Conservation (phyloP, 768 basidiomycete species). For the Dentipellis sp. region DNA sequence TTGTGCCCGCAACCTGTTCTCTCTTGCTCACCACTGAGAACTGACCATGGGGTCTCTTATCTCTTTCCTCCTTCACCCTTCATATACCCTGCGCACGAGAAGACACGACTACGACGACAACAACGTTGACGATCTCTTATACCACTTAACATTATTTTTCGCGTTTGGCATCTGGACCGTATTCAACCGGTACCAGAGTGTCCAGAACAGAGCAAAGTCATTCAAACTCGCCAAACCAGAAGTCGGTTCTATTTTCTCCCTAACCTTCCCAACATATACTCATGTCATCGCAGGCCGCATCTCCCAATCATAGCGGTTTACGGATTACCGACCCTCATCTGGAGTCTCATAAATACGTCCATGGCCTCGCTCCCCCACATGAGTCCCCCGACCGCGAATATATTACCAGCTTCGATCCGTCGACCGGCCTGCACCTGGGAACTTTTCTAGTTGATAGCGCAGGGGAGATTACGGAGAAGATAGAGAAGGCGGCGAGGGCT, state of each 20-base stretch:
- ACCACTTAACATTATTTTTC: conserved; percentile 61
- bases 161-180: conserved; percentile 76
- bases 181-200: conserved; percentile 62
- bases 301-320: conserved; percentile 40
- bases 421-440: conserved; percentile 73
- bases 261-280: not conserved
- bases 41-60: conserved; percentile 19
- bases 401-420: conserved; percentile 89
- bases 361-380: conserved; percentile 42
- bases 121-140: conserved; percentile 44
- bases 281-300: conserved; percentile 14
- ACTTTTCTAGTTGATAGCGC: conserved; percentile 71
- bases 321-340: conserved; percentile 51
- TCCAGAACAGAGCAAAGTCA: conserved; percentile 62
- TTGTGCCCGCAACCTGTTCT: conserved; percentile 2
- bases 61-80: conserved; percentile 38
- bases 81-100: conserved; percentile 40
- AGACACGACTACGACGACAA: conserved; percentile 25
- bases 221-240: conserved; percentile 52
- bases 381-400: conserved; percentile 44
- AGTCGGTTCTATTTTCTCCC: conserved; percentile 30
- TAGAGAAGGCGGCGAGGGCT: conserved; percentile 52
- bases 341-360: conserved; percentile 51
- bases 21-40: not conserved
- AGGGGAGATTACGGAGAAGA: conserved; percentile 65